phyloP scores from a whole-genome alignment of 495 filamentous ascomycete species.

The Xylaria intraflava region DNA sequence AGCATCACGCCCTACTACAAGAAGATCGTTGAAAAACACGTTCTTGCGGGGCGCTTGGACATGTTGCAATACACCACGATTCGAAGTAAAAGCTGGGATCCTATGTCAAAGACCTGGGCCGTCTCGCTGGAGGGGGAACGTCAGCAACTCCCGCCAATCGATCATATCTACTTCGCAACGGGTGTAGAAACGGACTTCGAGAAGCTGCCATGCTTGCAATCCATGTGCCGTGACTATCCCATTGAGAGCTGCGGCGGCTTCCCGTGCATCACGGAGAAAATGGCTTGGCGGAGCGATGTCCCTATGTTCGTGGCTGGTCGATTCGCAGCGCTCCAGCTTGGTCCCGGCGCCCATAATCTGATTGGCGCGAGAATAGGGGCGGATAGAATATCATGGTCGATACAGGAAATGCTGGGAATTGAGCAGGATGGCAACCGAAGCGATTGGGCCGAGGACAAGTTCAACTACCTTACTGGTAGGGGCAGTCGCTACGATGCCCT shows the following conservation, averaged over 20 bases:
- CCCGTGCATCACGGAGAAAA: constrained; percentile 57
- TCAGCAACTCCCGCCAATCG: constrained; percentile 45
- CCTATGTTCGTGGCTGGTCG: constrained; percentile 57
- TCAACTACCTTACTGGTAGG: constrained; percentile 25
- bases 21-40: constrained; percentile 47
- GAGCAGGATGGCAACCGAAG: constrained; percentile 16
- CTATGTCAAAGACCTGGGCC: constrained; percentile 41
- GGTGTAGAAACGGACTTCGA: constrained; percentile 47
- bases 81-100: constrained; percentile 16
- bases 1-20: constrained; percentile 54
- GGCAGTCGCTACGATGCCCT: constrained; percentile 24
- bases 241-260: constrained; percentile 48
- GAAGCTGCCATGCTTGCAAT: constrained; percentile 43
- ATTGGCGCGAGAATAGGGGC: constrained; percentile 58
- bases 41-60: constrained; percentile 35
- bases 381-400: constrained; percentile 55
- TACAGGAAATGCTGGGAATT: constrained; percentile 41
- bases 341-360: constrained; percentile 56
- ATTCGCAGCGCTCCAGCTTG: constrained; percentile 51
- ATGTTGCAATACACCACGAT: constrained; percentile 48
- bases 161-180: constrained; percentile 62
- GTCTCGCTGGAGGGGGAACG: constrained; percentile 44
- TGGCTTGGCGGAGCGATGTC: constrained; percentile 49
- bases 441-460: constrained; percentile 17
- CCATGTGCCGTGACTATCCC: constrained; percentile 46